Conservation (phyloP, 2,329 filamentous ascomycete genomes). For the Didymosphaeria variabile region DNA sequence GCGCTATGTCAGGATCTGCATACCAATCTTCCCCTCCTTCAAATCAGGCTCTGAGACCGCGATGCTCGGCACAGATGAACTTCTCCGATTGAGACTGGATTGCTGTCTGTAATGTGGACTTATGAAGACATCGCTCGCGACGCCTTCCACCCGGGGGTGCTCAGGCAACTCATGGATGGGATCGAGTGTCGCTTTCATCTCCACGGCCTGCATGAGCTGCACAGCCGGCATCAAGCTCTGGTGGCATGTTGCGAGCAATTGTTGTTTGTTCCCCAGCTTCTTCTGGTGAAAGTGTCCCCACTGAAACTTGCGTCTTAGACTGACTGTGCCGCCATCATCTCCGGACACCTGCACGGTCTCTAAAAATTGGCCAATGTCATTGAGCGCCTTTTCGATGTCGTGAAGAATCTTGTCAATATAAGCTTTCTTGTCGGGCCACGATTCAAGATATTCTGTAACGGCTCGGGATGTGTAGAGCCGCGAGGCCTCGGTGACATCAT, state of each 20-base stretch:
- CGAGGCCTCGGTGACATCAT: constrained; percentile 38
- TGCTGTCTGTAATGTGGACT: constrained; percentile 39
- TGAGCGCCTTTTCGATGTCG: constrained; percentile 35
- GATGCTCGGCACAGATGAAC: constrained; percentile 33
- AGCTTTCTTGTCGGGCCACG: constrained; percentile 31
- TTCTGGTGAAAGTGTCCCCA: constrained; percentile 42
- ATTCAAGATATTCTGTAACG: constrained; percentile 32
- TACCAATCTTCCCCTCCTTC: constrained; percentile 27
- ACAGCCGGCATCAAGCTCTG: constrained; percentile 38
- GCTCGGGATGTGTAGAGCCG: constrained; percentile 34
- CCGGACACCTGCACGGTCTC: constrained; percentile 32
- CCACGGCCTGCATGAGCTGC: constrained; percentile 37
- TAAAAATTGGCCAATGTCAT: constrained; percentile 42
- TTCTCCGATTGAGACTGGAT: constrained; percentile 30
- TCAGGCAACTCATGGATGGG: constrained; percentile 32
- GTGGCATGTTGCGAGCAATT: constrained; percentile 35
- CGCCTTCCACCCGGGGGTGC: constrained; percentile 30
- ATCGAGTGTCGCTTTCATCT: constrained; percentile 30
- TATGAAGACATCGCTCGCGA: constrained; percentile 23
- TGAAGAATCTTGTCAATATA: constrained; percentile 37
- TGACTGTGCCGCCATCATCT: constrained; percentile 31
- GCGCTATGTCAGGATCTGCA: neutral
- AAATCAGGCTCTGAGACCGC: constrained; percentile 24
- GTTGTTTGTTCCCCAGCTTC: constrained; percentile 31
- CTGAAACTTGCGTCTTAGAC: constrained; percentile 39